phyloP scores from a whole-genome alignment of 2,329 filamentous ascomycete genomes.

The Verticillium dahliae region DNA sequence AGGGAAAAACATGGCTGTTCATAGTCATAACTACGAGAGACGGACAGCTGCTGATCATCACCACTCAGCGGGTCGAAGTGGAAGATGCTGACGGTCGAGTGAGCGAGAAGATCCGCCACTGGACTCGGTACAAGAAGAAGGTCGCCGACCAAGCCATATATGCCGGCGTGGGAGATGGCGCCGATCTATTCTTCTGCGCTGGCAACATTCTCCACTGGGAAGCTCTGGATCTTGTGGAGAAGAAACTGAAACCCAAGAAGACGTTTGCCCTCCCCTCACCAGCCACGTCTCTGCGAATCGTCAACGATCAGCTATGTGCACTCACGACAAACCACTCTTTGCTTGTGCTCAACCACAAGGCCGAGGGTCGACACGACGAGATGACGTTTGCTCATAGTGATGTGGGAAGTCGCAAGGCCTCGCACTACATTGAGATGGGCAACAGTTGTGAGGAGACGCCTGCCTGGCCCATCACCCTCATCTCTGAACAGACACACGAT shows the following conservation, averaged over 20 bases:
- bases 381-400: slow-evolving; percentile 40
- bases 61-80: slow-evolving; percentile 11
- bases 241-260: slow-evolving; percentile 41
- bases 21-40: slow-evolving; percentile 52
- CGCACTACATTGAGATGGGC: slow-evolving; percentile 40
- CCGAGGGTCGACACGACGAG: slow-evolving; percentile 21
- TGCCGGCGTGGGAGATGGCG: slow-evolving; percentile 46
- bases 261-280: slow-evolving; percentile 45
- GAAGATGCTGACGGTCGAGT: slow-evolving; percentile 13
- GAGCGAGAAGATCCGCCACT: slow-evolving; percentile 37
- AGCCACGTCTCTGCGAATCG: slow-evolving; percentile 40
- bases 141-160: slow-evolving; percentile 42
- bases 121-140: slow-evolving; percentile 43
- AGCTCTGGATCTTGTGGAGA: slow-evolving; percentile 41
- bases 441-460: slow-evolving; percentile 17
- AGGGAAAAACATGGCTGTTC: slow-evolving; percentile 53
- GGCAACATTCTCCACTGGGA: slow-evolving; percentile 50
- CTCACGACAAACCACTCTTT: slow-evolving; percentile 50
- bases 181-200: slow-evolving; percentile 50
- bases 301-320: slow-evolving; percentile 40
- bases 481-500: slow-evolving; percentile 39
- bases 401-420: slow-evolving; percentile 31
- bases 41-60: slow-evolving; percentile 49
- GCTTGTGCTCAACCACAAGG: slow-evolving; percentile 44
- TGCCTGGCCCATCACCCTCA: slow-evolving; percentile 34